These are phyloP conservation scores for Trichocladium antarcticum DNA, from an alignment of 495 filamentous ascomycete genomes.

Conservation along the genomic window DNA sequence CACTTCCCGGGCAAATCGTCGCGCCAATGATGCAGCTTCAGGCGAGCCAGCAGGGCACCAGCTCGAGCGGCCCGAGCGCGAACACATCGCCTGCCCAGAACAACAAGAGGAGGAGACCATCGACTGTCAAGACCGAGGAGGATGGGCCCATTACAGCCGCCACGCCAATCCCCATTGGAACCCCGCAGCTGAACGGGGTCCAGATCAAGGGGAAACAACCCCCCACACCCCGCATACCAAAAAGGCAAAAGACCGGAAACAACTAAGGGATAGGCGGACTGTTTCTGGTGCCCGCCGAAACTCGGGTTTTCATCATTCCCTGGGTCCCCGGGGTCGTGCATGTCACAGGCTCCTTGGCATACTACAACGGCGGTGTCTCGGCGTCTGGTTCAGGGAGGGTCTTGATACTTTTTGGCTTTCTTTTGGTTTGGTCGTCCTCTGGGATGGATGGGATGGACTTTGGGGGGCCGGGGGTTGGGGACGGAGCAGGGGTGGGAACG, in stretches of 20 bases:
- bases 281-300: too few relatives aligned
- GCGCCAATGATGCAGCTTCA: slow-evolving; percentile 60
- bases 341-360: neutral
- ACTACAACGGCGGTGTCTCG: neutral
- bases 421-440: too few relatives aligned
- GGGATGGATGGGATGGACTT: too few relatives aligned
- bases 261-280: neutral
- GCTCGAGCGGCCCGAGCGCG: slow-evolving; percentile 60
- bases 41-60: slow-evolving; percentile 60
- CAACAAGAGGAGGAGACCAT: slow-evolving; percentile 65
- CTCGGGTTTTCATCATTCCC: neutral
- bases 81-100: slow-evolving; percentile 76
- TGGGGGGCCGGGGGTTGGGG: too few relatives aligned
- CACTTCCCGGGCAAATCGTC: slow-evolving; percentile 48
- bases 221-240: slow-evolving; percentile 37
- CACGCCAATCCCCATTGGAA: slow-evolving; percentile 31
- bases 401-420: neutral
- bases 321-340: neutral
- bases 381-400: slow-evolving; percentile 2
- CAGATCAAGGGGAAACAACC: slow-evolving; percentile 33
- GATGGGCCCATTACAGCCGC: slow-evolving; percentile 43
- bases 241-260: slow-evolving; percentile 29
- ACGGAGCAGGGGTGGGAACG: too few relatives aligned
- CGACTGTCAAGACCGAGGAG: slow-evolving; percentile 64
- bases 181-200: slow-evolving; percentile 38